Evolutionary conservation across 164 flowering plant genomes (phyloP).

Genomic region (Houttuynia cordata): DNA sequence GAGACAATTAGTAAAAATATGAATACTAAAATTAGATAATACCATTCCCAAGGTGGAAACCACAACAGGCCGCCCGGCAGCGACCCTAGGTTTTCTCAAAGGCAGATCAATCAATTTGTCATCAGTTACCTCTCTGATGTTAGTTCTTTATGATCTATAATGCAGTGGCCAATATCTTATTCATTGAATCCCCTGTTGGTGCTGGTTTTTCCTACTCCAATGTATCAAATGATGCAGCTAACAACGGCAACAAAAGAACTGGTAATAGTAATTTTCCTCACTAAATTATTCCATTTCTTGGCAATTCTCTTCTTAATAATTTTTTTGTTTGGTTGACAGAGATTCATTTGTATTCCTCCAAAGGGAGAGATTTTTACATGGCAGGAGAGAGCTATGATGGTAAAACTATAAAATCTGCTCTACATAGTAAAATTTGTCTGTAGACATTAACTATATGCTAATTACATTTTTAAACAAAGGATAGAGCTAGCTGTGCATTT

Average conservation of each 20-base stretch:
- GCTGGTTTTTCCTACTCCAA: constrained; percentile 84
- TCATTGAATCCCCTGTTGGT: constrained; percentile 83
- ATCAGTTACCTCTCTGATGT: no score
- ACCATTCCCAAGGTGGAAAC: no score
- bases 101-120: no score
- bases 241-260: constrained; percentile 73
- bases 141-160: not conserved
- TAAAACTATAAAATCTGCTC: constrained; percentile 4
- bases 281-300: not conserved
- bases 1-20: no score
- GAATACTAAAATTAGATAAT: no score
- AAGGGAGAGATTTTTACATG: constrained; percentile 65
- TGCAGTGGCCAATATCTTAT: constrained; percentile 78
- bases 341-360: constrained; percentile 54
- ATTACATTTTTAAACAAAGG: no score
- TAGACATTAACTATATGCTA: no score
- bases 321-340: constrained; percentile 30
- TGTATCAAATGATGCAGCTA: constrained; percentile 44
- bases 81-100: no score
- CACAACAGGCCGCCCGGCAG: no score
- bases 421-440: not conserved
- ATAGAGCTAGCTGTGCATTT: no score
- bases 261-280: constrained; percentile 25
- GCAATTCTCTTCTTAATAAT: not conserved
- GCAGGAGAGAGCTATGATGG: constrained; percentile 90